Evolutionary conservation across 805 yeast species (phyloP), one percentile per base, ranked within the genome.

Genomic region (Suhomyces xylopsoci): DNA sequence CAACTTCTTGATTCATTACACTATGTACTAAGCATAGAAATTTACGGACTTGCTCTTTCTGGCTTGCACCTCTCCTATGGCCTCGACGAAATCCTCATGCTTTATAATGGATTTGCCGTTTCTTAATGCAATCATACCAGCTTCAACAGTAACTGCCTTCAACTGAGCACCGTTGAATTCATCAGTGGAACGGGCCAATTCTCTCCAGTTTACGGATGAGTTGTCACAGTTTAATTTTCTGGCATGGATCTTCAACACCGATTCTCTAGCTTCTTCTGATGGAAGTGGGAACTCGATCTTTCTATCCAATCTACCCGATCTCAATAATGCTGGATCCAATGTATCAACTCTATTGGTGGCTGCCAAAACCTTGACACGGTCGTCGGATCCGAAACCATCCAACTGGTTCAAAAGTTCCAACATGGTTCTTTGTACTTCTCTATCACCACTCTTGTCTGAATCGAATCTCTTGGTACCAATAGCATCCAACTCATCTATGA

Each of bases 341-440:
- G 99, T 94, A 68, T 94, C 99, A n/a, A 97, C 97, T 78, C 99
- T 87, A 71, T 94, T 94, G 2, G 99, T 94, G 42, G 99, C 99
- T 12, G 98, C 98, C 58, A 94, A 80, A 44, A 94, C 98, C 73
- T 94, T 94, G 52, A 94, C 99, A 59, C 97, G 80, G 67, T 94
- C 99, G 72, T 94, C 98, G 22, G 96, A 88, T 30, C 96, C 97
- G 67, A 94, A 94, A 47, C 99, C 99, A 75, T 94, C 99, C 71
- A 75, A 69, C 61, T 75, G 80, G 61, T 75, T 75, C 56, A 75
- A 73, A 56, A 75, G 67, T 62, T 75, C 80, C 76, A 75, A 75
- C 80, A 75, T 75, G 50, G 80, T 75, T 66, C 80, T 66, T 58
- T 75, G 80, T 9, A 75, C 79, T 61, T 75, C 80, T 56, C 78